These are phyloP conservation scores for Canariomyces notabilis DNA, from an alignment of 2,329 filamentous ascomycete species.

Conservation along the genomic window DNA sequence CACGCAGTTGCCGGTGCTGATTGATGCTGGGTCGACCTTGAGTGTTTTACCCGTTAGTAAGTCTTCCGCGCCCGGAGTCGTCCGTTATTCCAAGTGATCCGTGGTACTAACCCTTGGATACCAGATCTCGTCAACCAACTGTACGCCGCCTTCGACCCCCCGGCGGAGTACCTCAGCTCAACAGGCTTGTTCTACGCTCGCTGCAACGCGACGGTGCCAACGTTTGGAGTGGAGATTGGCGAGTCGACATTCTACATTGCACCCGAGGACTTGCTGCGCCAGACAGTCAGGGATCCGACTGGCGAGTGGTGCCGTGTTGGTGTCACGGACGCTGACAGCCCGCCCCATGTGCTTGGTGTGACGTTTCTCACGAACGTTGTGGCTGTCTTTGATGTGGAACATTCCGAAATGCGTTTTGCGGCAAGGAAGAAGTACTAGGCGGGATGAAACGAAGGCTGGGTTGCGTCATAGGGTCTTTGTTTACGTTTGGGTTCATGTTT, in stretches of 20 bases:
- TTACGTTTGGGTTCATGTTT: background rate
- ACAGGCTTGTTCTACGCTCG: constrained; percentile 24
- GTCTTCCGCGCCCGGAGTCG: no score
- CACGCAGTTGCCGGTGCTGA: constrained; percentile 25
- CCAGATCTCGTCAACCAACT: constrained; percentile 23
- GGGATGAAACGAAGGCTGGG: background rate
- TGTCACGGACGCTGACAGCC: constrained; percentile 21
- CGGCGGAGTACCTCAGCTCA: constrained; percentile 19
- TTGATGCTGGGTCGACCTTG: constrained; percentile 28
- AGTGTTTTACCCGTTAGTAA: constrained; percentile 25
- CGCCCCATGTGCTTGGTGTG: constrained; percentile 26
- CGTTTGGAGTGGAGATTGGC: constrained; percentile 28
- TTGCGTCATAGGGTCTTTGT: background rate
- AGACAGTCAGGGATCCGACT: constrained; percentile 21
- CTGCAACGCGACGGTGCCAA: constrained; percentile 29
- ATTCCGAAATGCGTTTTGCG: constrained; percentile 30
- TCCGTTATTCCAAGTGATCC: no score
- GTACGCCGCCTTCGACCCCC: constrained; percentile 24
- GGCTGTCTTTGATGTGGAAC: constrained; percentile 30
- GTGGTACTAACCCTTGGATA: no score
- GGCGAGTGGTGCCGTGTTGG: constrained; percentile 27
- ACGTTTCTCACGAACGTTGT: constrained; percentile 29
- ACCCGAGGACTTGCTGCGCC: constrained; percentile 26
- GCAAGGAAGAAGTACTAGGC: constrained; percentile 19
- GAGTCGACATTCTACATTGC: constrained; percentile 24